Percentiles rank a stretch among this genome's conserved stretches.
These are phyloP conservation scores for Sugiyamaella pinicola DNA, from an alignment of 1,139 yeast species.

Conservation along the genomic window DNA sequence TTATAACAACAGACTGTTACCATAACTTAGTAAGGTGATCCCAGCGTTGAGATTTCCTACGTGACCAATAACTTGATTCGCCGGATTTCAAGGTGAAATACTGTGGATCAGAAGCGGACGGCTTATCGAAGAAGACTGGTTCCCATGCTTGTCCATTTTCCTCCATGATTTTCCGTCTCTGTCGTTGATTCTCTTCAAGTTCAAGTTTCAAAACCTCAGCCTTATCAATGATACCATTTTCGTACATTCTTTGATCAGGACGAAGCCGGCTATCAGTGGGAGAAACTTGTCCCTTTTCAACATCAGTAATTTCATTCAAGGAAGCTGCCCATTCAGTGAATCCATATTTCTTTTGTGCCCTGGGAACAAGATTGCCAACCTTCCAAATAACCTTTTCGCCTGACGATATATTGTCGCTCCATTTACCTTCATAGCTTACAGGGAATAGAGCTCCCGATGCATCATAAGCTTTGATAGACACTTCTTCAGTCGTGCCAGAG, in stretches of 20 bases:
- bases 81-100: slow-evolving; percentile 69
- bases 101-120: slow-evolving; percentile 39
- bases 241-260: slow-evolving; percentile 80
- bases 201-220: slow-evolving; percentile 71
- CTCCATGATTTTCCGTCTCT: slow-evolving; percentile 64
- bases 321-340: slow-evolving; percentile 81
- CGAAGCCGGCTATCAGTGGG: slow-evolving; percentile 89
- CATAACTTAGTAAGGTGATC: slow-evolving; percentile 37
- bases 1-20: slow-evolving; percentile 21
- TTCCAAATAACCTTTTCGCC: slow-evolving; percentile 55
- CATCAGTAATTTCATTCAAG: slow-evolving; percentile 71
- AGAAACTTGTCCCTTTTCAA: slow-evolving; percentile 66
- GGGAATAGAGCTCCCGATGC: slow-evolving; percentile 40
- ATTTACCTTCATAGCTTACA: slow-evolving; percentile 60
- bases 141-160: slow-evolving; percentile 49
- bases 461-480: slow-evolving; percentile 58
- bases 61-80: slow-evolving; percentile 74
- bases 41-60: slow-evolving; percentile 47
- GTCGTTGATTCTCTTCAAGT: slow-evolving; percentile 80
- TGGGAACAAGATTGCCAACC: slow-evolving; percentile 62
- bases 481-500: slow-evolving; percentile 83
- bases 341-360: slow-evolving; percentile 71
- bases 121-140: slow-evolving; percentile 63
- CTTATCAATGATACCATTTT: slow-evolving; percentile 62
- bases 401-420: slow-evolving; percentile 65